Evolutionary conservation across 768 basidiomycete species (phyloP).

Genomic region (Psilocybe sp.): DNA sequence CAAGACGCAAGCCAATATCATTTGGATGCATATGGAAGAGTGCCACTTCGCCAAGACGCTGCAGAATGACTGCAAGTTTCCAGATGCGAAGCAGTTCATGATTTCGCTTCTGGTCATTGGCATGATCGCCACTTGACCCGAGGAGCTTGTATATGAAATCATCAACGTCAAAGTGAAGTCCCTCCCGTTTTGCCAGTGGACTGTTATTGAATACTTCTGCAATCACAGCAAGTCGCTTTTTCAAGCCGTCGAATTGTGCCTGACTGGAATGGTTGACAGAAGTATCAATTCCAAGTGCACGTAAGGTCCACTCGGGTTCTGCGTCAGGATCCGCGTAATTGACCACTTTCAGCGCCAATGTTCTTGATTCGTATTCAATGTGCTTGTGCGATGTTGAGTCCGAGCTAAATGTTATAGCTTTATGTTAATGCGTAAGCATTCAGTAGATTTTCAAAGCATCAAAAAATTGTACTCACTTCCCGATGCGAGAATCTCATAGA

Average conservation of each 20-base stretch:
- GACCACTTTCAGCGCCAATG: too few relatives aligned
- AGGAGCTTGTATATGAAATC: constrained; percentile 7
- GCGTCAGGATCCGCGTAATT: too few relatives aligned
- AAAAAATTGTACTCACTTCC: too few relatives aligned
- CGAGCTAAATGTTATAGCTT: too few relatives aligned
- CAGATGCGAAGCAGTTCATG: constrained; percentile 8
- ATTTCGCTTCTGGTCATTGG: constrained; percentile 15
- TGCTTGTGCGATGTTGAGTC: too few relatives aligned
- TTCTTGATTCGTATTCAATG: too few relatives aligned
- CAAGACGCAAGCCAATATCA: too few relatives aligned
- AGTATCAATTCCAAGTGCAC: constrained; percentile 12
- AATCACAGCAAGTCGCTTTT: constrained; percentile 1
- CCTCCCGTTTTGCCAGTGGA: constrained; percentile 8
- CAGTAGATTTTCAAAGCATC: too few relatives aligned
- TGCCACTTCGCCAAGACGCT: constrained; percentile 11
- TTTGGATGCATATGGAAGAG: too few relatives aligned
- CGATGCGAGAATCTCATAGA: too few relatives aligned
- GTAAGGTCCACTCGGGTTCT: too few relatives aligned
- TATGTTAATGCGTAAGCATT: too few relatives aligned
- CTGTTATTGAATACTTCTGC: constrained; percentile 11
- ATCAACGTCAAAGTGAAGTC: neutral
- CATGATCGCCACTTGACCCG: constrained; percentile 17
- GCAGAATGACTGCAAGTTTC: constrained; percentile 1
- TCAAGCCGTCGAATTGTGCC: constrained; percentile 3
- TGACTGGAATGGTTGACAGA: constrained; percentile 14